Percentiles rank a stretch among this genome's conserved stretches.
These are phyloP conservation scores for Pyrenophora seminiperda DNA, from an alignment of 2,329 filamentous ascomycete species.

Conservation along the genomic window DNA sequence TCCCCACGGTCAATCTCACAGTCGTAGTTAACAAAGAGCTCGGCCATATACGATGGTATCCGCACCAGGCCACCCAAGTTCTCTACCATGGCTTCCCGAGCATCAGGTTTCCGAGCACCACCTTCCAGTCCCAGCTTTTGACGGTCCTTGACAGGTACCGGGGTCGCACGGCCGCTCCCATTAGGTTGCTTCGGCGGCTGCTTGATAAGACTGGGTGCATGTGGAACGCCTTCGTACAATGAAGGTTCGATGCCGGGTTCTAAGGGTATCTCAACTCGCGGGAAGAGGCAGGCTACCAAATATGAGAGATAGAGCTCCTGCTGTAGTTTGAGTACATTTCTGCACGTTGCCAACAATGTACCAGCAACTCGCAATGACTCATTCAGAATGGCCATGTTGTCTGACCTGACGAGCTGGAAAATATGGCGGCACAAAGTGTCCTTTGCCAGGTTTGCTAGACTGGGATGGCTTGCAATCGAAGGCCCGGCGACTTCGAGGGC, in stretches of 20 bases:
- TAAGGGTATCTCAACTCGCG: conserved; percentile 88
- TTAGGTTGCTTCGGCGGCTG: conserved; percentile 68
- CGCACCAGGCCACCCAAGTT: conserved; percentile 88
- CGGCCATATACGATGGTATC: conserved; percentile 92
- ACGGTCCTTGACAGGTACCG: conserved; percentile 87
- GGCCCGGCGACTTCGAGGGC: conserved; percentile 95
- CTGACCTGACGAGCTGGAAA: conserved; percentile 93
- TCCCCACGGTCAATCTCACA: conserved; percentile 91
- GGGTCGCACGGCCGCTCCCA: conserved; percentile 81
- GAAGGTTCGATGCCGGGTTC: conserved; percentile 89
- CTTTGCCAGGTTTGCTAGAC: conserved; percentile 83
- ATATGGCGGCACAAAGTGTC: conserved; percentile 92
- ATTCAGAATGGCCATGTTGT: conserved; percentile 93
- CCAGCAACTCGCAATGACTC: conserved; percentile 91
- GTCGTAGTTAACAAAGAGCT: conserved; percentile 97
- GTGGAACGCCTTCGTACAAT: conserved; percentile 90
- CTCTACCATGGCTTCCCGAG: conserved; percentile 97
- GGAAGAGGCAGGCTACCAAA: conserved; percentile 89
- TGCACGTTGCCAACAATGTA: conserved; percentile 87
- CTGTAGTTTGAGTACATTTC: conserved; percentile 88
- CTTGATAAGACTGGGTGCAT: conserved; percentile 85
- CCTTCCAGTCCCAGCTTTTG: conserved; percentile 93
- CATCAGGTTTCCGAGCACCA: conserved; percentile 88
- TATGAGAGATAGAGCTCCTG: conserved; percentile 97
- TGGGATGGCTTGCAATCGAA: conserved; percentile 90